Percentiles rank a stretch among this genome's conserved stretches.
Evolutionary conservation across 2,329 filamentous ascomycete species (phyloP).

Genomic region (Cadophora sp.): DNA sequence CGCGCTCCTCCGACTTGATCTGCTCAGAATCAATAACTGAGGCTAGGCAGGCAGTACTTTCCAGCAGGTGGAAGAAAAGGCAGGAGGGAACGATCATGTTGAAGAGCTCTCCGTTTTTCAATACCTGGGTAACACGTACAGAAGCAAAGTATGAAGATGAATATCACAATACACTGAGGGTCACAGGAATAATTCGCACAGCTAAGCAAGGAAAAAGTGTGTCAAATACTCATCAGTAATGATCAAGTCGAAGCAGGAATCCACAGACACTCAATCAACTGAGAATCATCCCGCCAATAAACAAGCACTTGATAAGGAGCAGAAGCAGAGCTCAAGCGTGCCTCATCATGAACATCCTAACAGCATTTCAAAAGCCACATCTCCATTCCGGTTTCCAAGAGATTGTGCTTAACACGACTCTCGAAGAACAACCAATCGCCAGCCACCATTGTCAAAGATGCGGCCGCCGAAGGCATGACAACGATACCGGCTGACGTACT

Average conservation of each 20-base stretch:
- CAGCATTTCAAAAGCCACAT: neutral
- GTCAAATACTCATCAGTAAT: neutral
- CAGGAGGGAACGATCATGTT: neutral
- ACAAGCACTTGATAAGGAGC: neutral
- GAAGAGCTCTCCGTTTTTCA: neutral
- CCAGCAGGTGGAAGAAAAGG: neutral
- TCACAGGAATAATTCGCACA: neutral
- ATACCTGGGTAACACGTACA: neutral
- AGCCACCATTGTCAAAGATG: conserved; percentile 1
- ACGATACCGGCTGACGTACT: neutral
- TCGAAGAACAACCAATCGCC: neutral
- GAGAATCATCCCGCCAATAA: neutral
- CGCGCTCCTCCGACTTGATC: too few relatives aligned
- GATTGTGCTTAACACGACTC: neutral
- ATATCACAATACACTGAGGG: neutral
- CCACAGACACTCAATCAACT: neutral
- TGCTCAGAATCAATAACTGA: too few relatives aligned
- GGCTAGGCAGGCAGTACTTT: too few relatives aligned
- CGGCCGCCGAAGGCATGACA: neutral
- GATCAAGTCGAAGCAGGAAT: neutral
- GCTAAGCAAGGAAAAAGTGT: neutral
- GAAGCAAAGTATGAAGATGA: neutral
- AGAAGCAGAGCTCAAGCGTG: conserved; percentile 4
- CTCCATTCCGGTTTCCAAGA: neutral
- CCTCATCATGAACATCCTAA: neutral